These are phyloP conservation scores for Cordyceps cicadae DNA, from an alignment of 2,329 filamentous ascomycete genomes.

Conservation along the genomic window DNA sequence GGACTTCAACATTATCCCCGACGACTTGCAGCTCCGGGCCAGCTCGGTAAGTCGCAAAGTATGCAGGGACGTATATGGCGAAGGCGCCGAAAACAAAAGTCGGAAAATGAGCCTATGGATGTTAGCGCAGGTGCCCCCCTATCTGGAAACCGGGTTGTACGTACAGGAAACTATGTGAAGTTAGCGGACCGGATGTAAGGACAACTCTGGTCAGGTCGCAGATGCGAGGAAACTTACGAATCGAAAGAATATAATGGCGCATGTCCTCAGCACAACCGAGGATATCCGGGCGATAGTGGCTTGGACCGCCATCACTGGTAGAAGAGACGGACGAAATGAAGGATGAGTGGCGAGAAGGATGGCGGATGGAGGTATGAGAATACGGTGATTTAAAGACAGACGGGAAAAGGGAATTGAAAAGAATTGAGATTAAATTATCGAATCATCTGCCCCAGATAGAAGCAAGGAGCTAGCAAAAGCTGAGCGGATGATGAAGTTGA, in stretches of 20 bases:
- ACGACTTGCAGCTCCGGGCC: constrained; percentile 51
- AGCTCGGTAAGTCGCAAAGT: constrained; percentile 49
- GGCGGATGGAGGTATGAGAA: neutral
- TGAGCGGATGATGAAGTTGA: neutral
- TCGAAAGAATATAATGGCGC: constrained; percentile 29
- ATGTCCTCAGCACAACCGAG: constrained; percentile 30
- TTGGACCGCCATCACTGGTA: constrained; percentile 23
- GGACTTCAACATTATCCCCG: constrained; percentile 52
- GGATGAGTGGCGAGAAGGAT: neutral
- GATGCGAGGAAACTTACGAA: constrained; percentile 21
- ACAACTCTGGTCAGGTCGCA: neutral
- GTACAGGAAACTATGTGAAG: constrained; percentile 28
- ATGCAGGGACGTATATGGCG: constrained; percentile 57
- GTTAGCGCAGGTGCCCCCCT: constrained; percentile 9
- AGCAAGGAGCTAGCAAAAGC: neutral
- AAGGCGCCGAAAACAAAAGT: constrained; percentile 55
- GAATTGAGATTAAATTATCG: constrained; percentile 3
- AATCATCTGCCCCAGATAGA: neutral
- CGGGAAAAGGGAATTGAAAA: neutral
- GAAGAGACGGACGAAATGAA: neutral
- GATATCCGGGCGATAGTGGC: constrained; percentile 25
- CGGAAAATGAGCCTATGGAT: constrained; percentile 30
- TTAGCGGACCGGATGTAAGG: constrained; percentile 11
- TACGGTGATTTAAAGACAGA: neutral
- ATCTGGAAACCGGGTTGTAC: constrained; percentile 15